A percentile compares a stretch with the other conserved stretches of the same genome.
These are phyloP conservation scores for Pseudogymnoascus destructans DNA, from an alignment of 2,329 filamentous ascomycete species.

Conservation along the genomic window DNA sequence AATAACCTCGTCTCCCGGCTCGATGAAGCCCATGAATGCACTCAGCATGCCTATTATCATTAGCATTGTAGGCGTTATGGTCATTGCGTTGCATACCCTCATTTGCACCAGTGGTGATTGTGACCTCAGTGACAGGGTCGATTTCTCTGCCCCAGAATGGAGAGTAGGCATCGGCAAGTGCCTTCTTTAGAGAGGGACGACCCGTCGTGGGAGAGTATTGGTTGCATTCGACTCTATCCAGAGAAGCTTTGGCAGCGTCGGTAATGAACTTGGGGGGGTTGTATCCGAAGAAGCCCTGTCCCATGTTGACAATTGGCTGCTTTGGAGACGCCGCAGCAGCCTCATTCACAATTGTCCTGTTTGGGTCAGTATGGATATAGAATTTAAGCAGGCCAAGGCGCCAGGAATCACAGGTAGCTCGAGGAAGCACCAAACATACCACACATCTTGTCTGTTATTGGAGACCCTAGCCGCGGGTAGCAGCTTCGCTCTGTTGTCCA, in stretches of 20 bases:
- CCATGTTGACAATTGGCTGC: slow-evolving; percentile 53
- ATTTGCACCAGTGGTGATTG: slow-evolving; percentile 85
- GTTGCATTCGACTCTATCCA: slow-evolving; percentile 91
- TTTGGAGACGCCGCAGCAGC: slow-evolving; percentile 48
- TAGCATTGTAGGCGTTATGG: not conserved
- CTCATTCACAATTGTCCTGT: slow-evolving; percentile 53
- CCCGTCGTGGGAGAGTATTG: slow-evolving; percentile 97
- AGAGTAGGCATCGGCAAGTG: slow-evolving; percentile 83
- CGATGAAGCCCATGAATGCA: slow-evolving; percentile 95
- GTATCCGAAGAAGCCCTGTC: slow-evolving; percentile 72
- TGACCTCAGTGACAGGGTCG: slow-evolving; percentile 83
- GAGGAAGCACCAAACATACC: slow-evolving; percentile 28
- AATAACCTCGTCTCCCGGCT: slow-evolving; percentile 90
- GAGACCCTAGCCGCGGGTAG: slow-evolving; percentile 42
- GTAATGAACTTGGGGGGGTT: slow-evolving; percentile 87
- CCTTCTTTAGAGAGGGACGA: slow-evolving; percentile 79
- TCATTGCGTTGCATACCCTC: slow-evolving; percentile 38
- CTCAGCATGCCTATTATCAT: slow-evolving; percentile 61
- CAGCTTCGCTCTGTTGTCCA: slow-evolving; percentile 26
- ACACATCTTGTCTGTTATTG: slow-evolving; percentile 43
- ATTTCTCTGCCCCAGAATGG: slow-evolving; percentile 72
- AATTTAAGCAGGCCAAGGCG: not conserved
- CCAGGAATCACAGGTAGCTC: not conserved
- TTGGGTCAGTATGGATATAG: not conserved
- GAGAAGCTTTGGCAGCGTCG: slow-evolving; percentile 77